phyloP scores from a whole-genome alignment of 306 rosid species.

The Medicago lupulina region DNA sequence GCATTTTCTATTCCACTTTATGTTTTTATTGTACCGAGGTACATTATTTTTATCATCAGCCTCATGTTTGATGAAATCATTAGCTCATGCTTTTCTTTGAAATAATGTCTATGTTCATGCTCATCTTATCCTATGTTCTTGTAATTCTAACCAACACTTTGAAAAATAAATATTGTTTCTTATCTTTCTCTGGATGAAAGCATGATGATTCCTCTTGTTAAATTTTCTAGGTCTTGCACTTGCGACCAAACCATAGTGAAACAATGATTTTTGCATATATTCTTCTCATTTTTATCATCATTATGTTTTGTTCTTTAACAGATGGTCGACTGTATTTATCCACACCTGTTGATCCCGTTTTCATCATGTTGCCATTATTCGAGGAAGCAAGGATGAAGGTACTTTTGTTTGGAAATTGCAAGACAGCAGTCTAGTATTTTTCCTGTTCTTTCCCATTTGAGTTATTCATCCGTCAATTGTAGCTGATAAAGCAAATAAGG shows the following conservation, averaged over 20 bases:
- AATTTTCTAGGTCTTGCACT: slow-evolving; percentile 11
- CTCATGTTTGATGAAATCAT: neutral
- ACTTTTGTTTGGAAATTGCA: slow-evolving; percentile 22
- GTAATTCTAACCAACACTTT: neutral
- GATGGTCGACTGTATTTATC: slow-evolving; percentile 84
- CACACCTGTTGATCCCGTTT: slow-evolving; percentile 90
- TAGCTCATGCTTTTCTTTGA: slow-evolving; percentile 18
- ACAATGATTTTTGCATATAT: slow-evolving; percentile 3
- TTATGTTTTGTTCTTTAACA: slow-evolving; percentile 41
- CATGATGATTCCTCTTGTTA: slow-evolving; percentile 29
- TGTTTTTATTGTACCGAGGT: slow-evolving; percentile 14
- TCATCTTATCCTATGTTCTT: slow-evolving; percentile 2
- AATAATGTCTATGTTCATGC: neutral
- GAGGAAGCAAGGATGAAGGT: slow-evolving; percentile 98
- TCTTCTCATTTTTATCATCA: slow-evolving; percentile 1
- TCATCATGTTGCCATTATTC: slow-evolving; percentile 78
- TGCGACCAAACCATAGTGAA: slow-evolving; percentile 3
- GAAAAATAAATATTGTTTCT: neutral
- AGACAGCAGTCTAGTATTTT: slow-evolving; percentile 31
- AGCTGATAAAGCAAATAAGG: slow-evolving; percentile 26
- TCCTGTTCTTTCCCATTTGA: slow-evolving; percentile 18
- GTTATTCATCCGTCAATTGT: slow-evolving; percentile 16
- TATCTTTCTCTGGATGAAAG: slow-evolving; percentile 25
- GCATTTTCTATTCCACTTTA: slow-evolving; percentile 3
- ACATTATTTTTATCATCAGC: slow-evolving; percentile 4